Conservation (phyloP, 257 asterid genomes). For the Handroanthus guayacan region DNA sequence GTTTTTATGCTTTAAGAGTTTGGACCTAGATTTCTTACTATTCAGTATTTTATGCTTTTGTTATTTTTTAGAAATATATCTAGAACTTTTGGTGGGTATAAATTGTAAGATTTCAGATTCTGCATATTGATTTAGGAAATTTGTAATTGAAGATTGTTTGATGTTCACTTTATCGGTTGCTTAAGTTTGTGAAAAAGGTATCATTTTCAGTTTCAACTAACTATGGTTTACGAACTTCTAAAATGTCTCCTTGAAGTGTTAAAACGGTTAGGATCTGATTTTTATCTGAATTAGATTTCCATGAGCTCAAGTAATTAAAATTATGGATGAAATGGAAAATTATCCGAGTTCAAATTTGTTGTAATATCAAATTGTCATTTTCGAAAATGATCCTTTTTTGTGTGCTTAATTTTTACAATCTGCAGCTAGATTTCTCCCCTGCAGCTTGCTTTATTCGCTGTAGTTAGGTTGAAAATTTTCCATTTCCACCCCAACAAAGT, state of each 20-base stretch:
- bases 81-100: slow-evolving; percentile 23
- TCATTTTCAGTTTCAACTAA: slow-evolving; percentile 47
- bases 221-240: slow-evolving; percentile 35
- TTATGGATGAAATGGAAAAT: neutral
- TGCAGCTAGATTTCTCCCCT: slow-evolving; percentile 1
- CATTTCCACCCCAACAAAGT: neutral
- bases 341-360: neutral
- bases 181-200: slow-evolving; percentile 54
- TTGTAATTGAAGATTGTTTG: slow-evolving; percentile 47
- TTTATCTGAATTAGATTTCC: slow-evolving; percentile 32
- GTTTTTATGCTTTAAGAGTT: neutral
- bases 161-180: slow-evolving; percentile 59
- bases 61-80: neutral
- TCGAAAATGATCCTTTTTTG: neutral
- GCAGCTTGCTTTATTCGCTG: neutral
- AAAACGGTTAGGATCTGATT: slow-evolving; percentile 24
- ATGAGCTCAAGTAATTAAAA: slow-evolving; percentile 3
- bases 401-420: neutral
- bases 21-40: slow-evolving; percentile 7
- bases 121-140: slow-evolving; percentile 32
- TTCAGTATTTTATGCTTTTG: neutral
- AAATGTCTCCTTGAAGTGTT: neutral
- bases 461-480: slow-evolving; percentile 5
- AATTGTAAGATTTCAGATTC: slow-evolving; percentile 9
- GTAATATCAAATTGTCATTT: slow-evolving; percentile 14